Base-by-base conservation (phyloP, 2,329 filamentous ascomycete species). In the Aschersonia sp. region DNA sequence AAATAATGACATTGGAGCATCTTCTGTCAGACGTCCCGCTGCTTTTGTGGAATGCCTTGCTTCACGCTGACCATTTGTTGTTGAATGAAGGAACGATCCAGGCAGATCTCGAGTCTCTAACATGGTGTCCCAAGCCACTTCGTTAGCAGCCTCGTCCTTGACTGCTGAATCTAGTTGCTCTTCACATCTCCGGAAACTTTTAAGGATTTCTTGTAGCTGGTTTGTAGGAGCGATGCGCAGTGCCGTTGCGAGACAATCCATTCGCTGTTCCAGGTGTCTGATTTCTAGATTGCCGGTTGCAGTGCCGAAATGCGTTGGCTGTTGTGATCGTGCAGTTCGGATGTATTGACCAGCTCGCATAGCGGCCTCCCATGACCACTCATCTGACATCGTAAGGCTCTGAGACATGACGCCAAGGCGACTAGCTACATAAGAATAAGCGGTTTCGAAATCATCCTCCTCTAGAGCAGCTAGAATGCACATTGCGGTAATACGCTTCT, bases 381-480 rank as follows among this genome's bases (percentile, higher is more conserved):
- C 74, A 54, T 88, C 83, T 10, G 64, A 52, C 53, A 29, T 44
- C n/a, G 12, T 28, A 9, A 40, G 38, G 30, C n/a, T 40, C 32
- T 12, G 45, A 28, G 4, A 50, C 48, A 57, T 51, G 7, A 57
- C 50, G 5, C 72, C 70, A 0, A 92, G 70, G 29, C 83, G 77
- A 58, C 80, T 88, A 44, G 87, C 76, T 2, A 89, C 82, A 58
- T 86, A 91, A 0, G 85, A 89, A 61, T 91, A 92, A 9, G 86
- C 86, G 0, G 86, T 92, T 59, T 94, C 87, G 51, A 92, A 92
- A 59, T 80, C 87, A 52, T 89, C 81, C 58, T 89, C 85, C 7
- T 73, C 71, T 1, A 92, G 71, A 9, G 86, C 84, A 10, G 84
- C 80, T 59, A 88, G 81, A 41, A 91, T 80, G 53, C 85, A 88